A percentile compares a stretch with the other conserved stretches of the same genome.
phyloP scores from a whole-genome alignment of 1,284 basidiomycete genomes.

The Ceraceosorus bombacis region DNA sequence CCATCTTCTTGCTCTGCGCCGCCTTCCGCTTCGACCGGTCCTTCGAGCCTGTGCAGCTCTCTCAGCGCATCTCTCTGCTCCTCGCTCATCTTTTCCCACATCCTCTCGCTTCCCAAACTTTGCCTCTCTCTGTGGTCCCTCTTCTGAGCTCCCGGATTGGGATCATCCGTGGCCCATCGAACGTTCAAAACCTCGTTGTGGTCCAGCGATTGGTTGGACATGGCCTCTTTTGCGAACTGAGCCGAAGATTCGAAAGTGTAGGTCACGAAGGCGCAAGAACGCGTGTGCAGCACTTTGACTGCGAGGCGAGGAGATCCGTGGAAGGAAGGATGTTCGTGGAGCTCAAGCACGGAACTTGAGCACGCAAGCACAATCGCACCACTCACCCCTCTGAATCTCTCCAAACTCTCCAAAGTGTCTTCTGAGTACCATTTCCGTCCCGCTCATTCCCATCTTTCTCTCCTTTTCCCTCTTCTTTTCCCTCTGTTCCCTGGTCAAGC shows the following conservation, averaged over 20 bases:
- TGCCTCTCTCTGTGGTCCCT: conserved; percentile 27
- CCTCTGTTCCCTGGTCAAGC: too few relatives aligned
- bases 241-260: conserved; percentile 76
- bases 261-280: conserved; percentile 93
- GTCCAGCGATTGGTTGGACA: conserved; percentile 96
- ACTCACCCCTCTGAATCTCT: conserved; percentile 82
- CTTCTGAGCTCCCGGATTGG: conserved; percentile 33
- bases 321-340: conserved; percentile 9
- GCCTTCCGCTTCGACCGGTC: conserved; percentile 33
- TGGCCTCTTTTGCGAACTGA: conserved; percentile 96
- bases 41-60: conserved; percentile 15
- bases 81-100: conserved; percentile 28
- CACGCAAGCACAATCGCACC: neutral
- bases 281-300: conserved; percentile 86
- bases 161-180: conserved; percentile 46
- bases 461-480: conserved; percentile 16
- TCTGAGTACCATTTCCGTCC: conserved; percentile 35
- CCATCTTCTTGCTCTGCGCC: conserved; percentile 16
- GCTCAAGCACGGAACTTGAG: conserved; percentile 2
- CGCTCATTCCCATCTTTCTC: conserved; percentile 21
- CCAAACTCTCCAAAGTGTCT: conserved; percentile 93
- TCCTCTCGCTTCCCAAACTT: conserved; percentile 26
- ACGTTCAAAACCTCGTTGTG: conserved; percentile 91
- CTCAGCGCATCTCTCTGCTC: conserved; percentile 21
- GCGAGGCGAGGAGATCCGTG: conserved; percentile 11